Evolutionary conservation across 2,329 filamentous ascomycete species (phyloP), one percentile per base, ranked within the genome.

Genomic region (Clonostachys byssicola): DNA sequence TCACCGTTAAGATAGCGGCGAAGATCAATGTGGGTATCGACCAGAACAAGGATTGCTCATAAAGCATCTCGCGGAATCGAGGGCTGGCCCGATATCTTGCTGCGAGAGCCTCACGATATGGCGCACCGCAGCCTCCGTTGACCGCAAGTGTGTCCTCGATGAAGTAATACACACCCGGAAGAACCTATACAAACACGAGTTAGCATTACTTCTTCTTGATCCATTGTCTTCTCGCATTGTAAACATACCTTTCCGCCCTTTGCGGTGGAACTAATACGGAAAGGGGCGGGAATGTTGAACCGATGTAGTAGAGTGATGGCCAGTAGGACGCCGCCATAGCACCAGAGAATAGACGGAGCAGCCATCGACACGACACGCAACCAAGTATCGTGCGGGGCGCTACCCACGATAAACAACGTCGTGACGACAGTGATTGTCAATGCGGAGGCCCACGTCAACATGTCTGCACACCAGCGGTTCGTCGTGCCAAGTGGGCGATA

Each of bases 111-210:
- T 72, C 67, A 40, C 70, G 63, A 41, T 64, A 73, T 0, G 67
- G 66, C 35, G 65, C 61, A n/a, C 67, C 67, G 10, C 80, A 83
- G 5, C 73, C 76, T 17, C 81, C 83, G 56, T 87, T 85, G 39
- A 88, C 84, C 5, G 80, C 82, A 13, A 85, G 75, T 20, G 86
- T 74, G 55, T 88, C 84, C 62, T 88, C 84, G 23, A 86, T 78
- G 33, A 87, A 72, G 44, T 83, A 84, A 54, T 85, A 83, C 2
- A 79, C 72, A 3, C 80, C 75, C 1, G 84, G 84, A 4, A 77
- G 73, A 48, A 85, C 77, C 59, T 69, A 72, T 73, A 6, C 49
- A n/a, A 34, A 13, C 8, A n/a, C 3, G 1, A 6, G 16, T 36
- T 13, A 17, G 44, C 17, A 23, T 16, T 34, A 6, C n/a, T n/a